A percentile compares a stretch with the other conserved stretches of the same genome.
Evolutionary conservation across 805 yeast species (phyloP).

Genomic region (Nakazawaea ishiwadae): DNA sequence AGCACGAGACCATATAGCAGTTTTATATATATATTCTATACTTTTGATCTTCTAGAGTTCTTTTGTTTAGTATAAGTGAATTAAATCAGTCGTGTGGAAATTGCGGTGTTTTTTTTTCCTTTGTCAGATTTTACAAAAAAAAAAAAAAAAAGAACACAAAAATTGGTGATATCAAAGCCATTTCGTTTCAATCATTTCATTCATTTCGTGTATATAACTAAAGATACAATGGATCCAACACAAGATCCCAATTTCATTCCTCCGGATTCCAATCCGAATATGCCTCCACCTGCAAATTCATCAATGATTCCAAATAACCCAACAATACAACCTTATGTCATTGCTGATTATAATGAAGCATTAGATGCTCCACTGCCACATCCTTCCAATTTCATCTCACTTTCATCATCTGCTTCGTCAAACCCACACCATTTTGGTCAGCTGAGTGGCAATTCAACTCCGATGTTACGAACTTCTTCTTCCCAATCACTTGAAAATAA

Average conservation of each 20-base stretch:
- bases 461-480: not conserved
- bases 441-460: no score
- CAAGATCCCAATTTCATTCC: constrained; percentile 88
- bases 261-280: constrained; percentile 61
- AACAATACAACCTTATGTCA: constrained; percentile 74
- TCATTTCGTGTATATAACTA: no score
- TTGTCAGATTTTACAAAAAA: no score
- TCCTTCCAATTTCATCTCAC: constrained; percentile 23
- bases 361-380: constrained; percentile 72
- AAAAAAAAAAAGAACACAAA: no score
- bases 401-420: not conserved
- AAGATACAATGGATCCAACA: constrained; percentile 75
- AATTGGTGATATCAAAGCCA: no score
- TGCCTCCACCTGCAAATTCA: constrained; percentile 63
- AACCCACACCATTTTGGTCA: not conserved
- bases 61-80: no score
- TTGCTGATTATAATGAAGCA: constrained; percentile 68
- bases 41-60: no score
- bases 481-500: not conserved
- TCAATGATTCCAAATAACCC: constrained; percentile 65
- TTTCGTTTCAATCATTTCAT: no score
- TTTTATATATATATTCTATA: no score
- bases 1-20: no score
- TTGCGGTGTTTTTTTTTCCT: no score
- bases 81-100: no score